Evolutionary conservation across 192 early-diverging fungal genomes (phyloP).

Genomic region (Coemansia sp.): DNA sequence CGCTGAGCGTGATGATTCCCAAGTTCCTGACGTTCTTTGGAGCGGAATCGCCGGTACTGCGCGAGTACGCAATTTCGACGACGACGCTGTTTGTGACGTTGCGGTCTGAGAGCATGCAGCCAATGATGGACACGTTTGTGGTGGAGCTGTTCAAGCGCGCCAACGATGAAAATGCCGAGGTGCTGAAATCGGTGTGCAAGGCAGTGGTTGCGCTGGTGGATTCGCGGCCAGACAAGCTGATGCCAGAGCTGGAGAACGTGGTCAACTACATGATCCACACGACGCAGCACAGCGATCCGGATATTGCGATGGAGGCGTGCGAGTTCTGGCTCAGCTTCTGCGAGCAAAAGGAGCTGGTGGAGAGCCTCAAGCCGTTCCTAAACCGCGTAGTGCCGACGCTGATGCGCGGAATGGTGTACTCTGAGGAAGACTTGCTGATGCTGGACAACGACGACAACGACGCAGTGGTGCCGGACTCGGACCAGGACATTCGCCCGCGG

Average conservation of each 20-base stretch:
- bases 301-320: constrained; percentile 95
- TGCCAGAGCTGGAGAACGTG: constrained; percentile 84
- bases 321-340: constrained; percentile 99
- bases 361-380: constrained; percentile 67
- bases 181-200: constrained; percentile 92
- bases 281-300: constrained; percentile 80
- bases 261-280: constrained; percentile 96
- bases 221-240: constrained; percentile 77
- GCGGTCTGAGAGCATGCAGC: constrained; percentile 65
- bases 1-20: constrained; percentile 84
- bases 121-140: constrained; percentile 54
- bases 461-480: constrained; percentile 80
- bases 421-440: constrained; percentile 82
- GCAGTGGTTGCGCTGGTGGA: constrained; percentile 90
- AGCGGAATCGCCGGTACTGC: constrained; percentile 70
- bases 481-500: constrained; percentile 93
- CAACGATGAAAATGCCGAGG: constrained; percentile 76
- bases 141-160: constrained; percentile 78
- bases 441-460: constrained; percentile 84
- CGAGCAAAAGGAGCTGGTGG: constrained; percentile 83
- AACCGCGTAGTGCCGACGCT: constrained; percentile 86
- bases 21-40: constrained; percentile 86
- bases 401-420: constrained; percentile 95
- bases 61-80: constrained; percentile 78
- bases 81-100: constrained; percentile 85